These are phyloP conservation scores for Lasiodiplodia hormozganensis DNA, from an alignment of 2,329 filamentous ascomycete genomes.

Conservation along the genomic window DNA sequence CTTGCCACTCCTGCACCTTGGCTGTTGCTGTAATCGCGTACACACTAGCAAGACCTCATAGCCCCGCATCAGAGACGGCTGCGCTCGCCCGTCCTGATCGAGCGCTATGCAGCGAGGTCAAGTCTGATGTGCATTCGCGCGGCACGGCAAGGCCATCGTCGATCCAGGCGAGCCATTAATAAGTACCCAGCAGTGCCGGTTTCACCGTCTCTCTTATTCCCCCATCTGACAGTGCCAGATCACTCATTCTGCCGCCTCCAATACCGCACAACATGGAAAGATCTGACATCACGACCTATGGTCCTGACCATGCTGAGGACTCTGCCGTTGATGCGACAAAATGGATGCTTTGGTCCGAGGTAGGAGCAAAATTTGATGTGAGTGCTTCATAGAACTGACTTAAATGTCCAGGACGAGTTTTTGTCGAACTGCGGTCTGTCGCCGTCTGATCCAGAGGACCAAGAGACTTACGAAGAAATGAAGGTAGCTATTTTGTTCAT, in stretches of 20 bases:
- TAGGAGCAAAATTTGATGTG: neutral
- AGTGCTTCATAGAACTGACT: neutral
- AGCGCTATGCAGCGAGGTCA: neutral
- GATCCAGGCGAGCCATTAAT: neutral
- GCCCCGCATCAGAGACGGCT: neutral
- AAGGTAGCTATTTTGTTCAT: neutral
- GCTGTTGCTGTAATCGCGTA: neutral
- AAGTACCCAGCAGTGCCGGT: too few species aligned
- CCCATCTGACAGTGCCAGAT: too few species aligned
- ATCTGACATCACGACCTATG: too few species aligned
- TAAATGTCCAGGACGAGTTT: neutral
- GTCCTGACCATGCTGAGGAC: too few species aligned
- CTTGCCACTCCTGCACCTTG: neutral
- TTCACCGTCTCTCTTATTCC: too few species aligned
- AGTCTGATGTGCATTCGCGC: too few species aligned
- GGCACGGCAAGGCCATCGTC: neutral
- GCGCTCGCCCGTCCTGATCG: neutral
- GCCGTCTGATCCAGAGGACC: neutral
- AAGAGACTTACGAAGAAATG: neutral
- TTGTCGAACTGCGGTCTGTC: neutral
- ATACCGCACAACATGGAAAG: too few species aligned
- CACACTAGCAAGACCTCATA: neutral
- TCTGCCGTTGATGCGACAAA: neutral
- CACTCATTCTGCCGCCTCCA: too few species aligned
- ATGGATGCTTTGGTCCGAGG: neutral